These are phyloP conservation scores for Alternaria ventricosa DNA, from an alignment of 2,329 filamentous ascomycete genomes.

Conservation along the genomic window DNA sequence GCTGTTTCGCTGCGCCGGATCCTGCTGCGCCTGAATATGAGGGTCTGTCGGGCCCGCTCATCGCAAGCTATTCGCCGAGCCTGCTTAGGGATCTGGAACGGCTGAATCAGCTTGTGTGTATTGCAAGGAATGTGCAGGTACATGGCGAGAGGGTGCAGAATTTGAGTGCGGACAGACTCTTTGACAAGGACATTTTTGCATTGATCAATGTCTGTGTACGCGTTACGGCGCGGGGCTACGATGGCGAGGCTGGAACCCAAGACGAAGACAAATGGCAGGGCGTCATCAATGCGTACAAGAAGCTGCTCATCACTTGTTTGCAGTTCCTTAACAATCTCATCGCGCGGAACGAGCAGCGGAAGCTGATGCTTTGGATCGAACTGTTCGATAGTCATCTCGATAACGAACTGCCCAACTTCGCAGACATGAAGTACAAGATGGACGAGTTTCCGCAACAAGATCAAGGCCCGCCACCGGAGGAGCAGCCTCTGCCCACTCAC, in stretches of 20 bases:
- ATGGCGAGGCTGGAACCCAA: constrained; percentile 66
- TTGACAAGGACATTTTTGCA: constrained; percentile 67
- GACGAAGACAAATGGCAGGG: constrained; percentile 71
- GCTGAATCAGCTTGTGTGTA: constrained; percentile 66
- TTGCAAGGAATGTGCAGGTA: constrained; percentile 67
- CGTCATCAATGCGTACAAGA: constrained; percentile 70
- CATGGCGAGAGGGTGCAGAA: constrained; percentile 68
- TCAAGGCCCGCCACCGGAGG: constrained; percentile 21
- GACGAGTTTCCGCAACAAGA: constrained; percentile 37
- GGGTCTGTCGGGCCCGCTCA: constrained; percentile 65
- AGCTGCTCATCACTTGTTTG: constrained; percentile 69
- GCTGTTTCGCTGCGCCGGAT: constrained; percentile 67
- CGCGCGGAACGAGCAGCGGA: constrained; percentile 69
- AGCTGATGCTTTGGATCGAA: constrained; percentile 70
- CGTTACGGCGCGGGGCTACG: constrained; percentile 69
- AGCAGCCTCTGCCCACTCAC: constrained; percentile 17
- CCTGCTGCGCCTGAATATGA: constrained; percentile 63
- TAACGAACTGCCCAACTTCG: constrained; percentile 46
- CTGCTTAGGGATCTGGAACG: constrained; percentile 68
- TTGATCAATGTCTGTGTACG: constrained; percentile 69
- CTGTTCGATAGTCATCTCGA: constrained; percentile 65
- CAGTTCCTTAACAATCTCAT: constrained; percentile 72
- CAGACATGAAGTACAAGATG: constrained; percentile 47
- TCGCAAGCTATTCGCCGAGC: constrained; percentile 64
- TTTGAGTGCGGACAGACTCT: constrained; percentile 64